Conservation (phyloP, 2,329 filamentous ascomycete genomes). For the Ophiosphaerella narmari region DNA sequence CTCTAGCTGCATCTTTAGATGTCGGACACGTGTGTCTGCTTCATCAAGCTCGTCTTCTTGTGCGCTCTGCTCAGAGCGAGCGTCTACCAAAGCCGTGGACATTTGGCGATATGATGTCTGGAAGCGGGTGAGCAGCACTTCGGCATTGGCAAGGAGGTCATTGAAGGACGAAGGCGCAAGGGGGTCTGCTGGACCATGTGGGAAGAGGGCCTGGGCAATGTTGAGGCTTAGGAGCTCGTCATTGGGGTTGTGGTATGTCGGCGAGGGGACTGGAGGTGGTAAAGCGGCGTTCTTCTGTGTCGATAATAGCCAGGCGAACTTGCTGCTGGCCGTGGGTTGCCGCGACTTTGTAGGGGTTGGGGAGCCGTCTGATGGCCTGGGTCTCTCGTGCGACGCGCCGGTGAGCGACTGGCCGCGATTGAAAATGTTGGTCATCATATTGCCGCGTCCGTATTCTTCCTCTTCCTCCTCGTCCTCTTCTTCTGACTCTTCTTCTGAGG, state of each 20-base stretch:
- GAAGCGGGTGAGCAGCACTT: conserved; percentile 58
- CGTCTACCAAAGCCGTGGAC: conserved; percentile 52
- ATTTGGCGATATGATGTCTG: conserved; percentile 60
- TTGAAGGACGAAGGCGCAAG: conserved; percentile 60
- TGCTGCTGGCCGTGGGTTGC: conserved; percentile 33
- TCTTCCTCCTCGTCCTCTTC: conserved; percentile 12
- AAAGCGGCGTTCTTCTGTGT: conserved; percentile 40
- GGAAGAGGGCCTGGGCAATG: conserved; percentile 59
- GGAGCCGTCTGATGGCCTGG: conserved; percentile 20
- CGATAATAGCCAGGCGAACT: conserved; percentile 44
- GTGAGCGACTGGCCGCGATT: conserved; percentile 37
- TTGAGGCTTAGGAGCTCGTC: conserved; percentile 61
- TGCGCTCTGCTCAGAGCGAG: conserved; percentile 59
- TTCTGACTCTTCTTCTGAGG: conserved; percentile 7
- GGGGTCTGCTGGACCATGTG: conserved; percentile 54
- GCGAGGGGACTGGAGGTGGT: conserved; percentile 28
- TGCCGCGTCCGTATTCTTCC: conserved; percentile 27
- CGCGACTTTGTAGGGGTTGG: conserved; percentile 23
- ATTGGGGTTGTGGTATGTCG: conserved; percentile 43
- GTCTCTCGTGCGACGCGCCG: conserved; percentile 25
- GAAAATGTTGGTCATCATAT: conserved; percentile 42
- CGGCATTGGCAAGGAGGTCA: conserved; percentile 61
- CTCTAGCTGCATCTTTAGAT: conserved; percentile 65
- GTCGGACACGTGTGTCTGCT: conserved; percentile 59
- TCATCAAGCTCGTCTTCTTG: conserved; percentile 67